Conservation (phyloP, 129 eudicot genomes). For the Smallanthus sonchifolius region DNA sequence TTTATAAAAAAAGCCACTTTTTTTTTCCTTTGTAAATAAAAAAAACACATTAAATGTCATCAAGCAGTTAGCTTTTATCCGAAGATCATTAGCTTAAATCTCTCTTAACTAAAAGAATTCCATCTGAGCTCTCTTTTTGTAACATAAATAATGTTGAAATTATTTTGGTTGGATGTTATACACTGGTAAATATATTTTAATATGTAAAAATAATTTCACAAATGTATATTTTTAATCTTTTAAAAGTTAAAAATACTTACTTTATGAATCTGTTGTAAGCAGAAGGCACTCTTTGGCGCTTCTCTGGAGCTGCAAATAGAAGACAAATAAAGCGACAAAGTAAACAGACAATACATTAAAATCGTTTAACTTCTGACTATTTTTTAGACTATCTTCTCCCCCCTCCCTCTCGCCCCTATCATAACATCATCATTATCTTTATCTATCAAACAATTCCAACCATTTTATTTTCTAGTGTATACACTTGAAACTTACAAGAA, state of each 20-base stretch:
- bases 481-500: conserved; percentile 10
- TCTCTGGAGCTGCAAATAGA: conserved; percentile 86
- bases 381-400: conserved; percentile 24
- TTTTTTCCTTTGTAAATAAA: neutral
- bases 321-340: conserved; percentile 45
- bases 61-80: neutral
- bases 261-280: conserved; percentile 99
- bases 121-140: neutral
- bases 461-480: conserved; percentile 43
- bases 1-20: neutral
- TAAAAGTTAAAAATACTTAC: conserved; percentile 42
- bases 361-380: conserved; percentile 51
- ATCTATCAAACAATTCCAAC: conserved; percentile 29
- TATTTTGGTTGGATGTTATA: conserved; percentile 11
- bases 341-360: conserved; percentile 38
- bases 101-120: neutral
- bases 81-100: neutral
- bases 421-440: conserved; percentile 79
- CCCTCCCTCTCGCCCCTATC: conserved; percentile 36
- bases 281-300: conserved; percentile 99
- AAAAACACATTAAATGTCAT: neutral
- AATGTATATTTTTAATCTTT: neutral
- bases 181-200: neutral
- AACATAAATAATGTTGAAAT: neutral
- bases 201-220: conserved; percentile 1